Base-by-base conservation (phyloP, 768 basidiomycete species). In the Auricularia sp. region DNA sequence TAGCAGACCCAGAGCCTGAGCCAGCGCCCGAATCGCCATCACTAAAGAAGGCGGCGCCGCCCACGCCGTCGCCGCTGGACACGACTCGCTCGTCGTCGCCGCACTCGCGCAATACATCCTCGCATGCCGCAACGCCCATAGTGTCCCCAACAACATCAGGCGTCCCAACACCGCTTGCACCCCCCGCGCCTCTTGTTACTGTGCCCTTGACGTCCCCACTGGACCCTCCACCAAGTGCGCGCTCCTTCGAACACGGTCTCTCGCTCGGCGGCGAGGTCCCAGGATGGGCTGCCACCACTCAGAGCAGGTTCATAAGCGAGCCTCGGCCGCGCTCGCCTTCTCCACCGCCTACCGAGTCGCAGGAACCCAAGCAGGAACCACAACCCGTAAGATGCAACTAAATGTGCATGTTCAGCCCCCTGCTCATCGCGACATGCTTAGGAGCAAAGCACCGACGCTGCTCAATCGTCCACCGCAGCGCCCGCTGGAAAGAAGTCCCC, bases 381-480 rank as follows among this genome's bases (percentile, higher is more conserved):
- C 80, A 67, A 82, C 79, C 64, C 76, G 83, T 29, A 76, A 79
- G 5, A 69, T 82, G 39, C 80, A 80, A 29, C 29, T 29, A 29
- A 29, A 0, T 29, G 29, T 35, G 83, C 34, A n/a, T 44, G 36
- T 70, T 71, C 18, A 67, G 69, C 34, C 56, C 11, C 2, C 62
- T 69, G 5, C 44, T 67, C 36, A 66, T 70, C 53, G 73, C 66
- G 53, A 71, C 84, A 61, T 81, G 12, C 16, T 23, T 23, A 18
- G 59, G 59, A 35, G 11, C 36, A n/a, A 14, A 2, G 18, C 33
- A 6, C 33, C 33, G 61, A 47, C 35, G n/a, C 36, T 0, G 36
- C 36, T 16, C 10, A 42, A 12, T 12, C 10, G 61, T 39, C 23
- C 61, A 61, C 12, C 12, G 10, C 33, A 12, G 21, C 21, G 36